phyloP scores from a whole-genome alignment of 208 protist genomes.

The Acanthamoeba divionensis region DNA sequence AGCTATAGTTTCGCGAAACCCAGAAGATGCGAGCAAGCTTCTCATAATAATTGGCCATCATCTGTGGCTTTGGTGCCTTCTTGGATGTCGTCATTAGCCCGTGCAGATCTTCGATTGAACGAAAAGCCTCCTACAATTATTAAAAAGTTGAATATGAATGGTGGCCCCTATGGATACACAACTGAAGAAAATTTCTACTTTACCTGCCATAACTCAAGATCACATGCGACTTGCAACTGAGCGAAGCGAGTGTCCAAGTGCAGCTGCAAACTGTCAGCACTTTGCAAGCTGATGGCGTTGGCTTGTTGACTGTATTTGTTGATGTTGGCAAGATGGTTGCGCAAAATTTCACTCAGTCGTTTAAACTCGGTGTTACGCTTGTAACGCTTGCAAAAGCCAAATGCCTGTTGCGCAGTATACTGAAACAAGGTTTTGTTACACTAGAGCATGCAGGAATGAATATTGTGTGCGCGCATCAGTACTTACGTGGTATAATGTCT shows the following conservation, averaged over 20 bases:
- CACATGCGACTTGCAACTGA: constrained; percentile 78
- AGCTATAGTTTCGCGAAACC: constrained; percentile 63
- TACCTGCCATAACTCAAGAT: constrained; percentile 79
- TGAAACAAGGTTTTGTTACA: constrained; percentile 13
- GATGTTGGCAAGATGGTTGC: constrained; percentile 68
- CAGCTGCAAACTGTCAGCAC: constrained; percentile 69
- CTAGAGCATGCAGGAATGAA: not conserved
- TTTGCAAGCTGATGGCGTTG: constrained; percentile 63
- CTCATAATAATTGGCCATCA: constrained; percentile 66
- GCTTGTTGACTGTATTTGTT: constrained; percentile 62
- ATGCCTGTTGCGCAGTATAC: constrained; percentile 73
- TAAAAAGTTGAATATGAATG: not conserved
- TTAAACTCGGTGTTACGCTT: constrained; percentile 81
- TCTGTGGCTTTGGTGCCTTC: constrained; percentile 52
- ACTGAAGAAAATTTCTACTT: not conserved
- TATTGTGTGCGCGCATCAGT: not conserved
- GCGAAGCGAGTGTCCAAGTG: constrained; percentile 79
- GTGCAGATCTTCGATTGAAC: constrained; percentile 66
- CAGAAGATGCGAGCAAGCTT: constrained; percentile 67
- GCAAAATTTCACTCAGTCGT: constrained; percentile 79
- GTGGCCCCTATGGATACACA: not conserved
- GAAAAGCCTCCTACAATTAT: constrained; percentile 62
- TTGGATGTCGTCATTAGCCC: constrained; percentile 53
- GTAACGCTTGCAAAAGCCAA: constrained; percentile 82
- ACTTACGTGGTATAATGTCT: constrained; percentile 74